Evolutionary conservation across 2,329 filamentous ascomycete genomes (phyloP), one percentile per base, ranked within the genome.

Genomic region (Coniochaeta sp.): DNA sequence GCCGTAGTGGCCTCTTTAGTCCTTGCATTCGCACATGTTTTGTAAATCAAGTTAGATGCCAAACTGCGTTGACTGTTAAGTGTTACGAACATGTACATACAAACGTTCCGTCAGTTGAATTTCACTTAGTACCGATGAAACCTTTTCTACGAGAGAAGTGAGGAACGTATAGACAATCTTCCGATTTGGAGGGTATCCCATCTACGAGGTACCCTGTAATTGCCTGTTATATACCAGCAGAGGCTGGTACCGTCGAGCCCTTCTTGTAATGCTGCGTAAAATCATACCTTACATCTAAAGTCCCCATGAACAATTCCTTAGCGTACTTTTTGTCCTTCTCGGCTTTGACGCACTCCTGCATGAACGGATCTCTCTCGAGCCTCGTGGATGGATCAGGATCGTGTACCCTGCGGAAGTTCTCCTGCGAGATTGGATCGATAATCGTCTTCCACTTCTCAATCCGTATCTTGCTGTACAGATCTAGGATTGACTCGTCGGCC

Each of bases 391-490:
- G 76, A 36, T 78, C 71, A n/a, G 64, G 63, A 59, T 77, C 75
- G 5, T 71, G 73, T 16, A 79, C 76, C 28, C 77, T 69, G 16
- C 73, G 65, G 64, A 79, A 79, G 61, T 80, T 80, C 61, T 72
- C 72, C 61, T 72, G 69, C 22, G 76, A 78, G 17, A 77, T 70
- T 3, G 73, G 73, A 63, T 80, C 69, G 64, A 79, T 79, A 47
- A 79, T 63, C 1, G 69, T 73, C 70, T 72, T 70, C 70, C 73
- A 80, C 71, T 78, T 78, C 62, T 78, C 74, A 42, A 75, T 75
- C 22, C 77, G 68, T 70, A 76, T 76, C 68, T 78, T 73, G 63
- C 74, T 75, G 67, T 79, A 80, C 26, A 79, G 9, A 14, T 78
- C 76, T 17, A 80, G 65, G 59, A 80, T 79, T 0, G 69, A 69